Percentiles rank a stretch among this genome's conserved stretches.
Conservation (phyloP, 2,329 filamentous ascomycete genomes). For the Sclerotinia minor region DNA sequence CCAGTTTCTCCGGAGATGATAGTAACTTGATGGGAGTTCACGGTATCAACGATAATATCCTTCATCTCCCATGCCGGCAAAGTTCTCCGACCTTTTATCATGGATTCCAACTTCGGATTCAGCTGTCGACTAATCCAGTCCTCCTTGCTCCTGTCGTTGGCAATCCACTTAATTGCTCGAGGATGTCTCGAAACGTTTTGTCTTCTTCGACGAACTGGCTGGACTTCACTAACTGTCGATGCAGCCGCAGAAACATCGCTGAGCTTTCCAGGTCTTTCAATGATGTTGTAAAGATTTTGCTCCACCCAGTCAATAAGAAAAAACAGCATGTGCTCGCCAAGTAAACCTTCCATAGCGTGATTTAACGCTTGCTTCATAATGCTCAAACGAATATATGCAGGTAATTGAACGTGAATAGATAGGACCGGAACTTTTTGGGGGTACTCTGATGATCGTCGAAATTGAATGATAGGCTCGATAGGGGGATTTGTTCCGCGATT, state of each 20-base stretch:
- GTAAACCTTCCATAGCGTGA: constrained; percentile 67
- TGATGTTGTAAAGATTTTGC: constrained; percentile 75
- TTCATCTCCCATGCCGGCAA: constrained; percentile 87
- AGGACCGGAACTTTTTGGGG: constrained; percentile 68
- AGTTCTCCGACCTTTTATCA: constrained; percentile 69
- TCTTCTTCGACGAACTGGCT: constrained; percentile 33
- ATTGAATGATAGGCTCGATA: constrained; percentile 60
- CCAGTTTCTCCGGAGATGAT: constrained; percentile 98
- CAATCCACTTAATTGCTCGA: constrained; percentile 63
- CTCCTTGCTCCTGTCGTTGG: constrained; percentile 59
- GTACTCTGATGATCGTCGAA: constrained; percentile 73
- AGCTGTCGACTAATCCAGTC: constrained; percentile 71
- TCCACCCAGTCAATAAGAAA: constrained; percentile 91
- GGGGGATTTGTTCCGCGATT: constrained; percentile 51
- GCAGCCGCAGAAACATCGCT: constrained; percentile 80
- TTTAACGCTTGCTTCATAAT: constrained; percentile 75
- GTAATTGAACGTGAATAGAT: constrained; percentile 68
- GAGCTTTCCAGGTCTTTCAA: constrained; percentile 80
- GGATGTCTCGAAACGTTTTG: constrained; percentile 49
- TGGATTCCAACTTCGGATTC: constrained; percentile 66
- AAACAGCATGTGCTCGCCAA: constrained; percentile 89
- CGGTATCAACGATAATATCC: constrained; percentile 72
- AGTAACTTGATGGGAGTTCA: constrained; percentile 79
- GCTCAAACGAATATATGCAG: constrained; percentile 90
- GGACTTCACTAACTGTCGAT: constrained; percentile 59